These are phyloP conservation scores for Hibiscus syriacus DNA, from an alignment of 345 rosid genomes.

Conservation along the genomic window DNA sequence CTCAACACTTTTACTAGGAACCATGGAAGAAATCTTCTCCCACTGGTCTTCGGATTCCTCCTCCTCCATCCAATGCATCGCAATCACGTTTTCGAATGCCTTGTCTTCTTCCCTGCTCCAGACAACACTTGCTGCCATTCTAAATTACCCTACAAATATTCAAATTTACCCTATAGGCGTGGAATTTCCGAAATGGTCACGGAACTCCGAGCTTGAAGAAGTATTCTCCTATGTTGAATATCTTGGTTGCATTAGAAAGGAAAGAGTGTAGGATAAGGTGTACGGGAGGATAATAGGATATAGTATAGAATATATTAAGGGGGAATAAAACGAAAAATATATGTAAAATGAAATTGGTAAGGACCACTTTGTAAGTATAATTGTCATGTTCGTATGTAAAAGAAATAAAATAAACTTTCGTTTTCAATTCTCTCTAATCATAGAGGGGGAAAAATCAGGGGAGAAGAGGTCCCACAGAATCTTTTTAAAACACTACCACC, in stretches of 20 bases:
- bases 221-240: constrained; percentile 1
- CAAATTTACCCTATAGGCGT: neutral
- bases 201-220: neutral
- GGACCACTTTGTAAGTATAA: constrained; percentile 6
- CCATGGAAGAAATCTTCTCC: constrained; percentile 59
- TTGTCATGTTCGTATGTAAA: neutral
- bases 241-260: constrained; percentile 1
- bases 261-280: constrained; percentile 35
- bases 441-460: neutral
- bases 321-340: neutral
- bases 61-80: constrained; percentile 48
- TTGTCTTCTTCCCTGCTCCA: constrained; percentile 89
- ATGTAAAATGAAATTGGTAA: neutral
- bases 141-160: neutral
- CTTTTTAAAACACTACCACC: neutral
- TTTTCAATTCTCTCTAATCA: neutral
- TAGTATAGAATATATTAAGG: neutral
- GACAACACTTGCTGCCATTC: constrained; percentile 37
- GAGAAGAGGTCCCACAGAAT: neutral
- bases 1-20: constrained; percentile 47
- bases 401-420: too few species aligned
- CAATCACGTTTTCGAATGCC: constrained; percentile 73
- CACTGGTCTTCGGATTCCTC: constrained; percentile 49
- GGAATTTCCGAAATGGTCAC: neutral
- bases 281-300: neutral